Evolutionary conservation across 306 rosid species (phyloP), one percentile per base, ranked within the genome.

Genomic region (Malus asiatica): DNA sequence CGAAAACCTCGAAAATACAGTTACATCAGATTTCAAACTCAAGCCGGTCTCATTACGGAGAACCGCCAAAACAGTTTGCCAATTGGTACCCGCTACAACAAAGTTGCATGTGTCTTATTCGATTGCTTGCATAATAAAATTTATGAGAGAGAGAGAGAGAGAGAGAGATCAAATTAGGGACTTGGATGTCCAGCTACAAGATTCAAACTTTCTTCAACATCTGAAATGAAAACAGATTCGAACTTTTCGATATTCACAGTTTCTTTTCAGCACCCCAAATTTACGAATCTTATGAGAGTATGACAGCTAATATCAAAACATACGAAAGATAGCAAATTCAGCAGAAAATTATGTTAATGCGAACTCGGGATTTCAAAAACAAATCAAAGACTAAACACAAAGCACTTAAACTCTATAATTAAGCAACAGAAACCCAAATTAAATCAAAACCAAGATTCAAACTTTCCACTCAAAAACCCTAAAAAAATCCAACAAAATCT

Each of bases 391-490:
- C 70, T 9, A 45, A 77, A 32, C 11, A 60, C 8, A 23, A 62
- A 16, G 35, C 73, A 72, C 22, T 44, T 12, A 57, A 63, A 72
- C 11, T 58, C 42, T 42, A n/a, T 0, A 44, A 57, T 66, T 67
- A 65, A 79, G 68, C 74, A 16, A 25, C 30, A 63, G 23, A 35
- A 15, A n/a, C 32, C 33, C 8, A 67, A 44, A 7, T 20, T 8
- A 14, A 73, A 66, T 22, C 57, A 71, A 42, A 68, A 58, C 33
- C 73, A 4, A 72, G 20, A 64, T 15, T 30, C 78, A 52, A 66
- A 45, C 74, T 20, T 22, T 15, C 51, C 65, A 75, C 64, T 3
- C 1, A 30, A 51, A 72, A 72, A 72, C 62, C 82, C 82, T 57
- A 32, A 66, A 30, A 30, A 79, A 67, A 22, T 10, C 25, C 55